Base-by-base conservation (phyloP, 495 filamentous ascomycete species). In the Margaritispora aquatica region DNA sequence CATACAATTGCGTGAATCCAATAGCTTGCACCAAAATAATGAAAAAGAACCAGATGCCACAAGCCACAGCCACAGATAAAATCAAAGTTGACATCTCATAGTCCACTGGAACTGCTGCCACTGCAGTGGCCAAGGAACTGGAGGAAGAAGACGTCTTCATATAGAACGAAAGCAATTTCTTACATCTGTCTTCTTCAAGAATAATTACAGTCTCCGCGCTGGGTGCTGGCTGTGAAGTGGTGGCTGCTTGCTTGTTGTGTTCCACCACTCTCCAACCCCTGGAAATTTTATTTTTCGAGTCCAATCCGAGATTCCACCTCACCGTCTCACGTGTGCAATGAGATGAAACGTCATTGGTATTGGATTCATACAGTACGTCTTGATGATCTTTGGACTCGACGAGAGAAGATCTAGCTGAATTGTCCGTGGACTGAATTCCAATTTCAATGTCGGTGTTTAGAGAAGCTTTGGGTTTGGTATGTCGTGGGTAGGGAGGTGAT, bases 1-100 rank as follows among this genome's bases (percentile, higher is more conserved):
- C 76, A 63, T 71, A 83, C 81, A 84, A 67, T 55, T 79, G 72
- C 51, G 67, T 73, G 59, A 75, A 74, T 29, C 81, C 81, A 59
- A 82, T 75, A 13, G 55, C 54, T 57, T 81, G 77, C 34, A 84
- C 78, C 21, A 74, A 8, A 21, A 79, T 54, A 31, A 84, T 73
- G 41, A 72, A 47, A 52, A 69, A 68, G 55, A 74, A 78, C 81
- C 81, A 84, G 62, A 73, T 55, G 29, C 78, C 63, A 58, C 73
- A 78, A 5, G 70, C 71, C 59, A 68, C 69, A 67, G 79, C 77
- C 20, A 75, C 53, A 52, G 70, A 63, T 60, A 80, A 65, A 24
- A 65, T 60, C 59, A 67, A 69, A 71, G 76, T 75, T 57, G 70
- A 59, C 59, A 67, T 62, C 29, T 51, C 58, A 59, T 61, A 36